Conservation (phyloP, 2,329 filamentous ascomycete species). For the Exophiala sp. region DNA sequence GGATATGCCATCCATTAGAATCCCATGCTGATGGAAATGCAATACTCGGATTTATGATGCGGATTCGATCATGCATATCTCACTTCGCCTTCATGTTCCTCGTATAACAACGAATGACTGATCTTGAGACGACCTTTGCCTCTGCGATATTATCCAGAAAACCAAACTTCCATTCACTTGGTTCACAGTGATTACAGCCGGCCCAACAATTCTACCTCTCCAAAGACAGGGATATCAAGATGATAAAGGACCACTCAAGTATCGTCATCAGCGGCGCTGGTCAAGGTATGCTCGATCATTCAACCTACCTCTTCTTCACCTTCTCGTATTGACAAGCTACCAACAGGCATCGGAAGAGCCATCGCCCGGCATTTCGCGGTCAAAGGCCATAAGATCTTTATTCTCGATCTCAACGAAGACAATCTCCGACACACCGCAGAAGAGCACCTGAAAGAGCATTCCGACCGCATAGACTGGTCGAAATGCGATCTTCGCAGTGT, state of each 20-base stretch:
- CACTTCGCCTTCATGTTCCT: no score
- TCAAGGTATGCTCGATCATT: slow-evolving; percentile 14
- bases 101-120: no score
- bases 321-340: neutral
- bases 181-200: no score
- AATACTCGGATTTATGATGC: neutral
- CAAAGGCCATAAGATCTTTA: slow-evolving; percentile 44
- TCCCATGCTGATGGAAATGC: no score
- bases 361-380: slow-evolving; percentile 43
- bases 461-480: slow-evolving; percentile 34
- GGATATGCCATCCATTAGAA: neutral
- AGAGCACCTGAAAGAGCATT: slow-evolving; percentile 32
- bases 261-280: slow-evolving; percentile 22
- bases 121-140: no score
- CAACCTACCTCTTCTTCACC: no score
- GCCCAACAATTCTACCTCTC: no score
- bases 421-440: slow-evolving; percentile 39
- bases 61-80: neutral
- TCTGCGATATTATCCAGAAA: no score
- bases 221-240: neutral
- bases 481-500: slow-evolving; percentile 43
- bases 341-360: slow-evolving; percentile 43
- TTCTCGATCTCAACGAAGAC: slow-evolving; percentile 43
- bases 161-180: no score
- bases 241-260: slow-evolving; percentile 13